Base-by-base conservation (phyloP, 1,139 yeast genomes). In the Yamadazyma triangularis region DNA sequence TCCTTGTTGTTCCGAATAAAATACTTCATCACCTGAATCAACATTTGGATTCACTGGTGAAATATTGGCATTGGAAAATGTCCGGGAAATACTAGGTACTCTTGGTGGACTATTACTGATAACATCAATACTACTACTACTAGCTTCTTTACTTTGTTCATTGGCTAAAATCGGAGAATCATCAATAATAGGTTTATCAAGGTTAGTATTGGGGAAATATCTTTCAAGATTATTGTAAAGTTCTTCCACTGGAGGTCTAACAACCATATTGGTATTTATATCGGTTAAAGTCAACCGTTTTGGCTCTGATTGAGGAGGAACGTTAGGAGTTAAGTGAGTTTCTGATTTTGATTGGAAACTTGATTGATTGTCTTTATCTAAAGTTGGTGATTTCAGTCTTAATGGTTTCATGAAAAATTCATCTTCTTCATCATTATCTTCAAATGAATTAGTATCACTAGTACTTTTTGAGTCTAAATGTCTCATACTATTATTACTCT, bases 231-330 rank as follows among this genome's bases (percentile, higher is more conserved):
- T 88, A 36, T 88, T 87, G 51, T 88, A 91, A 23, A 93, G 82
- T 29, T 85, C 94, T 48, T 91, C 97, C 1, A 95, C 83, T 0
- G 98, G 89, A 2, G 99, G 99, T 51, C 98, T 77, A 5, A 91
- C 81, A 8, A 45, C 50, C 72, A 67, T 64, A 65, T 61, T 40
- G 13, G n/a, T 14, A 6, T 18, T 13, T 8, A 13, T 23, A 6
- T 20, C 27, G 11, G 13, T 3, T 15, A 15, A 12, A 19, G 23
- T n/a, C 10, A 26, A 13, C 7, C 13, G 8, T 19, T 18, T 18
- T n/a, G n/a, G n/a, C n/a, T n/a, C n/a, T n/a, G n/a, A n/a, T n/a
- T n/a, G n/a, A n/a, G n/a, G n/a, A n/a, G n/a, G n/a, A n/a, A n/a
- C n/a, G n/a, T n/a, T n/a, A n/a, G n/a, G n/a, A n/a, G n/a, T n/a